Percentiles rank a stretch among this genome's conserved stretches.
phyloP scores from a whole-genome alignment of 371 early-diverging fungal genomes.

The Lichtheimia ramosa region DNA sequence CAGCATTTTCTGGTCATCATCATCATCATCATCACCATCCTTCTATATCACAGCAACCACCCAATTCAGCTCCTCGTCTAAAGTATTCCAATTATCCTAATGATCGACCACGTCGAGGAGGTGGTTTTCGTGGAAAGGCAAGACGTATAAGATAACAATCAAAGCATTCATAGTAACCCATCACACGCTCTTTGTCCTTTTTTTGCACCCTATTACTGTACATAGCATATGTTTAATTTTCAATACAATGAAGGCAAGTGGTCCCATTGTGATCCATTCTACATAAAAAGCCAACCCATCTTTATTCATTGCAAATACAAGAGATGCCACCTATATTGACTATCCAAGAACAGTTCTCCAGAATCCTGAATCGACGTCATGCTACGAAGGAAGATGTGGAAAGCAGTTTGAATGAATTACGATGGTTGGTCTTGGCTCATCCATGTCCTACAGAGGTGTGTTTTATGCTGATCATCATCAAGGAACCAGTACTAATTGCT shows the following conservation, averaged over 20 bases:
- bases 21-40: constrained; percentile 7
- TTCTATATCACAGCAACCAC: not conserved
- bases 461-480: not conserved
- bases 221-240: no score
- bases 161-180: no score
- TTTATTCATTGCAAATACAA: not conserved
- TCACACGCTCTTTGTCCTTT: no score
- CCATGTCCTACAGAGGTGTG: constrained; percentile 26
- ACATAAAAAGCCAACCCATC: no score
- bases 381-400: constrained; percentile 15
- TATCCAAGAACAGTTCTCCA: constrained; percentile 4
- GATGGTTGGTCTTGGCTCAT: constrained; percentile 12
- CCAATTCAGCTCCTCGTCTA: not conserved
- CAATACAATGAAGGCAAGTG: no score
- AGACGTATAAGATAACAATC: no score
- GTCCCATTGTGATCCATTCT: no score
- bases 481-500: no score
- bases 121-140: not conserved
- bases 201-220: no score
- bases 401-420: constrained; percentile 20
- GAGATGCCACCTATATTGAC: not conserved
- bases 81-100: not conserved
- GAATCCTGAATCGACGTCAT: constrained; percentile 22
- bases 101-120: not conserved
- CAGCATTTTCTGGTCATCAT: not conserved